These are phyloP conservation scores for Cornus suecica DNA, from an alignment of 148 eudicot genomes.

Conservation along the genomic window DNA sequence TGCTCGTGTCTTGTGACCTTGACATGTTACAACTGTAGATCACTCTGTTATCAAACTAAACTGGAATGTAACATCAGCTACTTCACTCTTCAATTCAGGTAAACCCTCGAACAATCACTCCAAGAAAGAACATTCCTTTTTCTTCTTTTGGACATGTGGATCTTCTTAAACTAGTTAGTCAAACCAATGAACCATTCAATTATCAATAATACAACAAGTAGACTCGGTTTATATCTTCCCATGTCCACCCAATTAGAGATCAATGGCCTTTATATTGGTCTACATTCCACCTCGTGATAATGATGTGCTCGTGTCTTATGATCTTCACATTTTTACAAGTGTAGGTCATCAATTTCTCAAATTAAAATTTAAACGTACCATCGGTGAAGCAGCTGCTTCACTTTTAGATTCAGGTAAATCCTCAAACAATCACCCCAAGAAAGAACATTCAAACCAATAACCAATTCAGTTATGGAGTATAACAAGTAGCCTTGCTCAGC, in stretches of 20 bases:
- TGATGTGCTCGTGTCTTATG: no score
- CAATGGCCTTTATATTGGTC: no score
- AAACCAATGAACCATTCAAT: no score
- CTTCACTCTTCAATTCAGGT: neutral
- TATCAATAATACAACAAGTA: no score
- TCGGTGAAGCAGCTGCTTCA: neutral
- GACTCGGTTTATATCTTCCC: no score
- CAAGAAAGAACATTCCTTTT: neutral
- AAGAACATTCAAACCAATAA: neutral
- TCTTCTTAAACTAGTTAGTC: neutral
- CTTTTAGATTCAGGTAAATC: neutral
- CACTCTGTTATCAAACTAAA: neutral
- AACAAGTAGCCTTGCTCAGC: no score
- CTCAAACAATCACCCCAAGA: neutral
- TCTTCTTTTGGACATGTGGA: neutral
- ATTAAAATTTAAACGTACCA: neutral
- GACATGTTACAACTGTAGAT: neutral
- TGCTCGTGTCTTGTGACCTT: neutral
- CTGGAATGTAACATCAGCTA: neutral
- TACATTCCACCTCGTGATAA: no score
- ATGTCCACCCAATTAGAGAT: no score
- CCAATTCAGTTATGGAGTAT: no score
- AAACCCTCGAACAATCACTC: neutral
- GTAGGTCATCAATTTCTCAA: neutral
- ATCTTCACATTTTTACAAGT: neutral